Evolutionary conservation across 164 flowering plant genomes (phyloP).

Genomic region (Stephania japonica): DNA sequence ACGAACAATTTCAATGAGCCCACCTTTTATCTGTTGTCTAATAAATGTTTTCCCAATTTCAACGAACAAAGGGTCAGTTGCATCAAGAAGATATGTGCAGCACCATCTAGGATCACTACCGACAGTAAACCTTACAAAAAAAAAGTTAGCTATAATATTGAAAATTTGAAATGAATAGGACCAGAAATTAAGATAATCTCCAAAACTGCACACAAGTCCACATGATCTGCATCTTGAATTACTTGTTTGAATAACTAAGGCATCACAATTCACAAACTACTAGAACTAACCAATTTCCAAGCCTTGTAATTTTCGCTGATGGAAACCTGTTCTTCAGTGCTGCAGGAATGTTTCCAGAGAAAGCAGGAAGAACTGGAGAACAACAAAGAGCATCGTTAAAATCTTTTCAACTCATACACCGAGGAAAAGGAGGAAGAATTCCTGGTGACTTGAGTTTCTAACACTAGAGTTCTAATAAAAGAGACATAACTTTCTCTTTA

Average conservation of each 20-base stretch:
- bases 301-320: conserved; percentile 57
- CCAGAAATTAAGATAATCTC: not conserved
- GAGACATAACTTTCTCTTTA: no score
- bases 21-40: conserved; percentile 57
- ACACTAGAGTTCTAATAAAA: no score
- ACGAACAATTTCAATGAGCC: not conserved
- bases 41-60: conserved; percentile 71
- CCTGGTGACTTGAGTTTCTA: no score
- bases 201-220: no score
- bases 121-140: conserved; percentile 57
- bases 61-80: conserved; percentile 69
- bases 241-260: not conserved
- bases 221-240: not conserved
- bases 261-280: not conserved
- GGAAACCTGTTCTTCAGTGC: conserved; percentile 51
- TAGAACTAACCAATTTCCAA: conserved; percentile 62
- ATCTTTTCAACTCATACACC: not conserved
- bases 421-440: not conserved
- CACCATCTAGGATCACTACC: conserved; percentile 52
- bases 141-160: conserved; percentile 3
- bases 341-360: conserved; percentile 79
- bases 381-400: not conserved
- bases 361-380: conserved; percentile 67
- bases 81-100: conserved; percentile 85
- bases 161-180: not conserved